Evolutionary conservation across 495 filamentous ascomycete species (phyloP), one percentile per base, ranked within the genome.

Genomic region (Xylaria venustula): DNA sequence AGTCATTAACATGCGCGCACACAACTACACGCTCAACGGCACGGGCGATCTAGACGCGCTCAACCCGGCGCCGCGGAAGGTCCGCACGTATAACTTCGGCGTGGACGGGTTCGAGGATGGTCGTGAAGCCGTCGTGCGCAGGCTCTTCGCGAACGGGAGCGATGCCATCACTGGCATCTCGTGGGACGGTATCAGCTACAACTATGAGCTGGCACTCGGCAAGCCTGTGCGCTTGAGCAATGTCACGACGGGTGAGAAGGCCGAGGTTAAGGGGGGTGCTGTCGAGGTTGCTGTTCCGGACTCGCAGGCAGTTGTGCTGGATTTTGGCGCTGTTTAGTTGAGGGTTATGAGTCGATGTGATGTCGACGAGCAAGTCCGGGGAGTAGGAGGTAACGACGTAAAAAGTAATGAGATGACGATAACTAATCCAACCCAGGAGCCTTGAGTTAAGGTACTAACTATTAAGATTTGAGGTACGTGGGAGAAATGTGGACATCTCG

Each of bases 181-280:
- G 5, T 89, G 77, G 73, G 83, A 88, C 67, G 86, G 86, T 0
- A 81, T 71, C 71, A 86, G 81, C 45, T 90, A 88, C 62, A 84
- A 88, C 60, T 84, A 82, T 51, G 84, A 88, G 69, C 64, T 87
- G 54, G 73, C 80, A 2, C 55, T 72, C 14, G 87, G 87, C 0
- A 71, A 69, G 71, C 83, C 86, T 12, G 81, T 84, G 48, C 71
- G 78, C 44, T 55, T 88, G 73, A 57, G 46, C 0, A 88, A 88
- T 68, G 80, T 85, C 25, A 87, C 86, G 15, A 71, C 66, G 12
- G 82, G 79, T 5, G 86, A 88, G 77, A 78, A 53, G 50, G 73
- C 71, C 6, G 36, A 26, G 42, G 79, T 85, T 0, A 64, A 62
- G 37, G 67, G 71, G 61, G 84, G 83, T 9, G 59, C 34, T 30